Evolutionary conservation across 805 yeast genomes (phyloP).

Genomic region (Kodamaea hsintzibuensis): DNA sequence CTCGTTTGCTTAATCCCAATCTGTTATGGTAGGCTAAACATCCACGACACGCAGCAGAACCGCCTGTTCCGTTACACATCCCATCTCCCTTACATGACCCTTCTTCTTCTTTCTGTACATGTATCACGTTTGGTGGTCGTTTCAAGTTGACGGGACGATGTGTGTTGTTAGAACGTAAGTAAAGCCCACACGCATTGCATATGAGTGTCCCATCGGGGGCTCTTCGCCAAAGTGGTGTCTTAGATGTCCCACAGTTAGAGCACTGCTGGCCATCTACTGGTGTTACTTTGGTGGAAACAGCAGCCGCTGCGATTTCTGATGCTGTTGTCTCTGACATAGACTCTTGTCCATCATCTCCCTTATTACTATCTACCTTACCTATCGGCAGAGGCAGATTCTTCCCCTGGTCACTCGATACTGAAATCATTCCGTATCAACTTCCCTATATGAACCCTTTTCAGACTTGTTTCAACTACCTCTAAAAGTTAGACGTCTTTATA

Average conservation of each 20-base stretch:
- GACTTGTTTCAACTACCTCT: neutral
- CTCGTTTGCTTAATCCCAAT: slow-evolving; percentile 37
- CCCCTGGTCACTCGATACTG: neutral
- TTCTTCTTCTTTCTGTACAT: slow-evolving; percentile 38
- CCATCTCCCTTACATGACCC: slow-evolving; percentile 79
- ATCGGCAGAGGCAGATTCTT: neutral
- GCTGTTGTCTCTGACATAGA: neutral
- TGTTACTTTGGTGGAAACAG: neutral
- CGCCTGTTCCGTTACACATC: slow-evolving; percentile 86
- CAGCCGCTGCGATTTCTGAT: neutral
- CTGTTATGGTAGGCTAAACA: slow-evolving; percentile 85
- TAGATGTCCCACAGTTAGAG: slow-evolving; percentile 55
- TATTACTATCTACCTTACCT: neutral
- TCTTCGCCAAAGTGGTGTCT: slow-evolving; percentile 61
- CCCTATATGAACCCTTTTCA: neutral
- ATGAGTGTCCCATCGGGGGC: slow-evolving; percentile 56
- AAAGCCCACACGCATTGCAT: slow-evolving; percentile 63
- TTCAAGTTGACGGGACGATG: slow-evolving; percentile 68
- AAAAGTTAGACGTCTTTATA: neutral
- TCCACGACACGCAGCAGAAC: slow-evolving; percentile 73
- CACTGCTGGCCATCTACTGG: slow-evolving; percentile 44
- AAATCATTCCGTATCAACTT: neutral
- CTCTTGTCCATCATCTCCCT: neutral
- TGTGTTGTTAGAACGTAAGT: slow-evolving; percentile 58
- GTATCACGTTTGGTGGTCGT: slow-evolving; percentile 53